phyloP scores from a whole-genome alignment of 106 monocot species.

The Allium sativum region DNA sequence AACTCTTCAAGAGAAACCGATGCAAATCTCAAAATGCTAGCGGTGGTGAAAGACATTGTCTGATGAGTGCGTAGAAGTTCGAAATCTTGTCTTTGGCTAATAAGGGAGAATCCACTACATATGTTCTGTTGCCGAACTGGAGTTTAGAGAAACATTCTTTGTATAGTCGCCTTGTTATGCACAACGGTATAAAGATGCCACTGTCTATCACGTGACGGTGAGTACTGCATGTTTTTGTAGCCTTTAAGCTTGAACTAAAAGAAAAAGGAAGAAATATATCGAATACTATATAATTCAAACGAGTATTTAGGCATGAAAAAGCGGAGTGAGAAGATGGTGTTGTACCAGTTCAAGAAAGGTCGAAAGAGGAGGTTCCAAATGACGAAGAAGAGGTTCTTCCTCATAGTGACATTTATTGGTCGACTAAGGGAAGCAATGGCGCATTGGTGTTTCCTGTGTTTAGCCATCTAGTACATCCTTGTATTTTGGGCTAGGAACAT shows the following conservation, averaged over 20 bases:
- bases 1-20: conserved; percentile 80
- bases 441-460: no score
- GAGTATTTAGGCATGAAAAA: no score
- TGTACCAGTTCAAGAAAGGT: no score
- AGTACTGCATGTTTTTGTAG: conserved; percentile 70
- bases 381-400: no score
- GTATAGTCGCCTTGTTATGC: conserved; percentile 44
- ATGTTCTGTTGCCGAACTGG: conserved; percentile 73
- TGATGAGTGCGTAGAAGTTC: conserved; percentile 29
- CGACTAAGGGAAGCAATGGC: no score
- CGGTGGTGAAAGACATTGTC: conserved; percentile 56
- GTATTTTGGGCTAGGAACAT: no score
- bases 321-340: no score
- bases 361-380: no score
- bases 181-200: conserved; percentile 87
- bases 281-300: no score
- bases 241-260: conserved; percentile 83
- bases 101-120: conserved; percentile 29
- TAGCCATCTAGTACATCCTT: no score
- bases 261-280: no score
- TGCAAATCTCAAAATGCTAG: conserved; percentile 65
- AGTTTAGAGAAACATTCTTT: conserved; percentile 93
- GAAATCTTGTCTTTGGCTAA: conserved; percentile 21
- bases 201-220: conserved; percentile 89
- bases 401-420: no score